A percentile compares a stretch with the other conserved stretches of the same genome.
These are phyloP conservation scores for Polymyxa betae DNA, from an alignment of 208 protist species.

Conservation along the genomic window DNA sequence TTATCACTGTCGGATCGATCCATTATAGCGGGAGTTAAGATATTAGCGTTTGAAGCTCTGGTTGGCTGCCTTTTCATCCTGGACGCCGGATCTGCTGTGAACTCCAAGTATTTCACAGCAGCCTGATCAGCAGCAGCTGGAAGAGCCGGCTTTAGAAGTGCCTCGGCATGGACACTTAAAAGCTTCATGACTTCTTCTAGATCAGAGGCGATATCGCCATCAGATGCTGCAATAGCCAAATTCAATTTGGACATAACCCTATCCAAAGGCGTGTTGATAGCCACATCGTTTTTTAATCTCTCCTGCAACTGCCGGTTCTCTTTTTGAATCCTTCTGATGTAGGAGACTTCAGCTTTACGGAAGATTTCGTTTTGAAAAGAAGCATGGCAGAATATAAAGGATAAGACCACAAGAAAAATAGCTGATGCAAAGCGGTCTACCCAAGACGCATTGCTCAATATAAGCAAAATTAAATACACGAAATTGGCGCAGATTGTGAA, in stretches of 20 bases:
- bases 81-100: background rate
- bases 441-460: background rate
- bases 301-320: background rate
- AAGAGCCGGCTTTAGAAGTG: background rate
- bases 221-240: background rate
- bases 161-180: background rate
- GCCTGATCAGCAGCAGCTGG: background rate
- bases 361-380: background rate
- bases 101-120: background rate
- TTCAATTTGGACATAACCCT: background rate
- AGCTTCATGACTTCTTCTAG: background rate
- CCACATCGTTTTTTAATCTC: background rate
- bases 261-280: background rate
- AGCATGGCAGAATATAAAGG: background rate
- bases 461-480: background rate
- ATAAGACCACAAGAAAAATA: background rate
- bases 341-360: background rate
- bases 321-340: background rate
- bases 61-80: background rate
- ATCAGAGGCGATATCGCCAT: background rate
- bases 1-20: background rate
- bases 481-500: background rate
- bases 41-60: background rate
- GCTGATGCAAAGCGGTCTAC: background rate
- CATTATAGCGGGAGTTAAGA: background rate